Evolutionary conservation across 2,329 filamentous ascomycete genomes (phyloP), one percentile per base, ranked within the genome.

Genomic region (Botryosphaeria agaves): DNA sequence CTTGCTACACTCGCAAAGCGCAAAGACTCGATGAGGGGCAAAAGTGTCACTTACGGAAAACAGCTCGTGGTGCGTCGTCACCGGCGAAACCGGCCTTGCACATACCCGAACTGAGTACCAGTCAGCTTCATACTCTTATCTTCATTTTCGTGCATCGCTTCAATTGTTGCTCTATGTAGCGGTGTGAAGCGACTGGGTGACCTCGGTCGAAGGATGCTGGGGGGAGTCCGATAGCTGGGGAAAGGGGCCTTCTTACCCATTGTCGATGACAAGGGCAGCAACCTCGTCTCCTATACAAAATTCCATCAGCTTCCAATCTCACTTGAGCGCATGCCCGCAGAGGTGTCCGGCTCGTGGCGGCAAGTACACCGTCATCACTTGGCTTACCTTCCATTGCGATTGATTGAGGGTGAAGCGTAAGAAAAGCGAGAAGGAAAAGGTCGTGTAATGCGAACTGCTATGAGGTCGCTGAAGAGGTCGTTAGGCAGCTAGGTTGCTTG

Each of bases 21-120:
- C n/a, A n/a, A n/a, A n/a, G n/a, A n/a, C n/a, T n/a, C n/a, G n/a
- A n/a, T n/a, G n/a, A n/a, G n/a, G n/a, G n/a, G n/a, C n/a, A n/a
- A n/a, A 40, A 45, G 42, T 44, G 39, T 44, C 39, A 85, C 87
- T 93, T 80, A 95, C 87, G 89, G 77, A 98, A 98, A 61, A 98
- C 89, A 68, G 89, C 89, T 76, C 89, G 78, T 62, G 89, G 89
- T 68, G 89, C 89, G 80, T 98, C 89, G 60, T 98, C 89, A 84
- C 89, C 89, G 72, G 89, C 89, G 69, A 98, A 98, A 85, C 89
- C 89, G 79, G 89, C 89, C 75, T 98, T 98, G 72, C 89, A 98
- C 89, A 98, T 95, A 76, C 89, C 89, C 67, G 89, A 95, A 78
- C 87, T 95, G 62, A 41, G 53, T 39, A 38, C 34, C 33, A 18